These are phyloP conservation scores for Passalora sequoiae DNA, from an alignment of 2,329 filamentous ascomycete species.

Conservation along the genomic window DNA sequence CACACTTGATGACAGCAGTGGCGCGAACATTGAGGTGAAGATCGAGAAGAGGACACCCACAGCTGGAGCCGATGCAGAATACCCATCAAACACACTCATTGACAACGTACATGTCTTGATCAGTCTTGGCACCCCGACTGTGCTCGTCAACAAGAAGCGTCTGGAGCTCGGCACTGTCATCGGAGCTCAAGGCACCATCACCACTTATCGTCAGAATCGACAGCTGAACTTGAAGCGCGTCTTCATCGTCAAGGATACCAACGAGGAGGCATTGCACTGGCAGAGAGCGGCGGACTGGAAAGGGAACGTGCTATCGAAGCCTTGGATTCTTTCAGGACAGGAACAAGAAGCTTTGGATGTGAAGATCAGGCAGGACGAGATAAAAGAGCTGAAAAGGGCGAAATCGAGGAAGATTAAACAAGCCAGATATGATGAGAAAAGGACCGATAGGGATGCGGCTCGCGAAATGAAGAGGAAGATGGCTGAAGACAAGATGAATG, in stretches of 20 bases:
- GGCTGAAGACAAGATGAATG: conserved; percentile 41
- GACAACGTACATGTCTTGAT: conserved; percentile 38
- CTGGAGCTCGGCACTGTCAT: conserved; percentile 48
- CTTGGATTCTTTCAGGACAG: conserved; percentile 48
- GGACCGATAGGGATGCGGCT: conserved; percentile 30
- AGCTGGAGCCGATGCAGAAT: conserved; percentile 17
- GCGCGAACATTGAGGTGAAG: conserved; percentile 53
- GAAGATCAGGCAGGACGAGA: conserved; percentile 32
- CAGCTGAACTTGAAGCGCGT: conserved; percentile 54
- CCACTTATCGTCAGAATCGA: conserved; percentile 45
- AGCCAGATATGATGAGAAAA: conserved; percentile 35
- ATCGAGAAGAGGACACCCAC: conserved; percentile 36
- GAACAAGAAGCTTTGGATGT: conserved; percentile 43
- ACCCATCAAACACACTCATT: conserved; percentile 34
- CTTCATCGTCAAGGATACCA: conserved; percentile 46
- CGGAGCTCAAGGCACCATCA: conserved; percentile 55
- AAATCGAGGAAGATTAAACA: conserved; percentile 32
- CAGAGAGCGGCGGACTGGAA: conserved; percentile 48
- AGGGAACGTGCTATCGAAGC: conserved; percentile 45
- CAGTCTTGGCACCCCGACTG: conserved; percentile 39
- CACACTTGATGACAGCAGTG: conserved; percentile 58
- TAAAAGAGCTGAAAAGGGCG: conserved; percentile 34
- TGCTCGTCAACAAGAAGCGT: conserved; percentile 35
- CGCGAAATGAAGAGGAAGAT: conserved; percentile 37
- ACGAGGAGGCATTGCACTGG: conserved; percentile 52